phyloP scores from a whole-genome alignment of 2,329 filamentous ascomycete genomes.

The Verticillium tricorpus region DNA sequence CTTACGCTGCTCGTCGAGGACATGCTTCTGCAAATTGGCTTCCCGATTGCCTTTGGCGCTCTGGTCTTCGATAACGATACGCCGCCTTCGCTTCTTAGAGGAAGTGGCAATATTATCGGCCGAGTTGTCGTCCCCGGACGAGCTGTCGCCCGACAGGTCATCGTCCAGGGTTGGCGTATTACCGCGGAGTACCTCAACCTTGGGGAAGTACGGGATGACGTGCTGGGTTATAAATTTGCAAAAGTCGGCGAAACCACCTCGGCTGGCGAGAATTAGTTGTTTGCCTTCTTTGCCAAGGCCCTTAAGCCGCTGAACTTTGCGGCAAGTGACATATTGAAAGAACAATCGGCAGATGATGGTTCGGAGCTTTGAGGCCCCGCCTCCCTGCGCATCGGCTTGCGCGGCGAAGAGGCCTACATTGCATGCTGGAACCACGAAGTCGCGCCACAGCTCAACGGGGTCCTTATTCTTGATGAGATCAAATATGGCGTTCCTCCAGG shows the following conservation, averaged over 20 bases:
- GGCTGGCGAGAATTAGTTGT: constrained; percentile 17
- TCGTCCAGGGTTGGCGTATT: not conserved
- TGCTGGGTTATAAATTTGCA: constrained; percentile 18
- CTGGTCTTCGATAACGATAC: constrained; percentile 39
- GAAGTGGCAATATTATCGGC: constrained; percentile 18
- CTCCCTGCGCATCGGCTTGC: not conserved
- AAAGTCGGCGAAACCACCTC: constrained; percentile 22
- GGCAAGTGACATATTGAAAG: constrained; percentile 4
- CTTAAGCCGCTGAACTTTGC: not conserved
- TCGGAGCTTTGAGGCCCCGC: not conserved
- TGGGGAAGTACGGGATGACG: constrained; percentile 8
- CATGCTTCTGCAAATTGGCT: constrained; percentile 39
- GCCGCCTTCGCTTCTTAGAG: constrained; percentile 41
- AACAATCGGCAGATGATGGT: constrained; percentile 8
- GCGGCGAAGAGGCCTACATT: not conserved
- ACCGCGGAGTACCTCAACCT: constrained; percentile 2
- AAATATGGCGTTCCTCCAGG: constrained; percentile 18
- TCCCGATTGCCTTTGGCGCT: constrained; percentile 50
- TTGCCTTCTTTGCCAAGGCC: constrained; percentile 18
- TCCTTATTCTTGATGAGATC: constrained; percentile 8
- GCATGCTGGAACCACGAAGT: constrained; percentile 15
- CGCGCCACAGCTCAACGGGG: constrained; percentile 20
- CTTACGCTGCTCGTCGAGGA: constrained; percentile 50
- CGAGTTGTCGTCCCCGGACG: constrained; percentile 10
- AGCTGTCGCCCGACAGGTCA: constrained; percentile 9